Evolutionary conservation across 2,329 filamentous ascomycete genomes (phyloP), one percentile per base, ranked within the genome.

Genomic region (Ophiostoma sp.): DNA sequence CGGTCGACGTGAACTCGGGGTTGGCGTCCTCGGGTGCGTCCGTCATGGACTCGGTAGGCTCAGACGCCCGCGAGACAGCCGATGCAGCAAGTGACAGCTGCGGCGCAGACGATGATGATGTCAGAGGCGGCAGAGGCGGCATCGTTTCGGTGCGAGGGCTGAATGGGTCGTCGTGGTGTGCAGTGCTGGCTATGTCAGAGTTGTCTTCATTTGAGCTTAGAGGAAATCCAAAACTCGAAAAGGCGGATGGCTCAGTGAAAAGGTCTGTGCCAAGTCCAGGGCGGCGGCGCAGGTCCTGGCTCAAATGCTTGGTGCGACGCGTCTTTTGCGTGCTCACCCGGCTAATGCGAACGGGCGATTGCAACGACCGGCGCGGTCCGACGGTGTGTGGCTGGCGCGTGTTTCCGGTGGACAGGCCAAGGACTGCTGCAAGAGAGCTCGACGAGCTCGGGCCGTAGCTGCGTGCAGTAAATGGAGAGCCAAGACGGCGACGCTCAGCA

Each of bases 371-470:
- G 31, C 82, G 83, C 17, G 81, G 80, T 20, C 83, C 84, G 23
- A 85, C 76, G 0, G 84, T 86, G 71, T 83, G 81, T 17, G 81
- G 81, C 72, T 84, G 83, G 39, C 78, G 79, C 2, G 78, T 70
- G 62, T 73, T 77, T 13, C 77, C 76, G 35, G 80, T 77, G 13
- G 78, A 77, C 41, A 80, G 71, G 10, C 76, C 78, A 17, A 82
- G 76, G 60, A 78, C 79, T 8, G 80, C 80, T 3, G 79, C 79
- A 7, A 86, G 77, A 0, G 82, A 81, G 23, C 78, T 80, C 4
- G 86, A 87, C 15, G 86, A 86, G 77, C 85, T 88, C 1, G 86
- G 87, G 0, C 87, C 87, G 73, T 89, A 89, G 73, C 86, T 89
- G 72, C 81, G 84, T 41, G 85, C 82, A 27, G 81, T 78, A 72